Evolutionary conservation across 306 rosid genomes (phyloP).

Genomic region (Cucurbita maxima): DNA sequence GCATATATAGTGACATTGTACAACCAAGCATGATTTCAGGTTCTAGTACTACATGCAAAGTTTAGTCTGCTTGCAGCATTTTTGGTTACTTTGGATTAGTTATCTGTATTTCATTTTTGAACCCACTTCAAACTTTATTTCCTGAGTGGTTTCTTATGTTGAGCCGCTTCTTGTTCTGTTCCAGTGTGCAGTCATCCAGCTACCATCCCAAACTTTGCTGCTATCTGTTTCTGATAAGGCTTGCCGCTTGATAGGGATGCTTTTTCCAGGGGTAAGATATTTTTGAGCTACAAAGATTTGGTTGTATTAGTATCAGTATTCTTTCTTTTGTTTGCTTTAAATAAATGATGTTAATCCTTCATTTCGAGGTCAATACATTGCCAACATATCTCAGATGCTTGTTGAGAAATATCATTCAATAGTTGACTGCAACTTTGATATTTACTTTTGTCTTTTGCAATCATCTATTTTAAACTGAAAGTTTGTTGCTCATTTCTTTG

Average conservation of each 20-base stretch:
- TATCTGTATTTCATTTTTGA: background rate
- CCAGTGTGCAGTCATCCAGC: slow-evolving; percentile 96
- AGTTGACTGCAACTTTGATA: background rate
- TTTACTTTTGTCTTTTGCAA: background rate
- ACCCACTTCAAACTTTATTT: background rate
- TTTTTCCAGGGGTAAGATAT: slow-evolving; percentile 78
- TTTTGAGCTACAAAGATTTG: background rate
- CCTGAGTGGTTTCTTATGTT: background rate
- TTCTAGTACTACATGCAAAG: background rate
- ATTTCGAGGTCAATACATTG: slow-evolving; percentile 1
- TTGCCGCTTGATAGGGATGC: slow-evolving; percentile 94
- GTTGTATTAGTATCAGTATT: background rate
- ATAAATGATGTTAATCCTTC: background rate
- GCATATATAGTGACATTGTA: background rate
- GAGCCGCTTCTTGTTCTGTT: background rate
- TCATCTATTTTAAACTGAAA: background rate
- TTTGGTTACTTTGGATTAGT: background rate
- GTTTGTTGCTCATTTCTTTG: background rate
- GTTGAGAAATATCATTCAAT: background rate
- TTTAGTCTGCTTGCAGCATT: background rate
- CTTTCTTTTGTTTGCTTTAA: background rate
- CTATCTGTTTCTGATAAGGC: slow-evolving; percentile 91
- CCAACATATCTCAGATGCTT: slow-evolving; percentile 2
- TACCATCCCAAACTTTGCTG: slow-evolving; percentile 90
- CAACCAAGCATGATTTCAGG: background rate